Base-by-base conservation (phyloP, 2,329 filamentous ascomycete genomes). In the Phialemoniopsis sp. region DNA sequence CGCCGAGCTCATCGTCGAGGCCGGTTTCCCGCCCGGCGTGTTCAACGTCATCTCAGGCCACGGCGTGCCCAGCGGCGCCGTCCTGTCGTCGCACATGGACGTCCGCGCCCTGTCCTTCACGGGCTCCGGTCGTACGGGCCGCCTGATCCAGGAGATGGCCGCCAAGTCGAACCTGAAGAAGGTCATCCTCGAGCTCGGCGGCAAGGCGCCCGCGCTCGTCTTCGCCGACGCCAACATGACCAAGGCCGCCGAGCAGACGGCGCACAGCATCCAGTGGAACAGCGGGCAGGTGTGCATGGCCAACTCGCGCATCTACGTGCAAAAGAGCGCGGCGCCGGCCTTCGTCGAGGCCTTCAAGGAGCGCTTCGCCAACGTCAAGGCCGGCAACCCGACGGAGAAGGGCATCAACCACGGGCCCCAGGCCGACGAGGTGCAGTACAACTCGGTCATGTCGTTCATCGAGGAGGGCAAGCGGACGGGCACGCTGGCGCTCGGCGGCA, bases 21-120 rank as follows among this genome's bases (percentile, higher is more conserved):
- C 81, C 29, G 82, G 82, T 1, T 86, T 86, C 56, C 82, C 82
- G 10, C 73, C 81, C 3, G 82, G 82, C 37, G 82, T 87, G 13
- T 63, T 86, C 48, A 86, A 86, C 57, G 70, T 87, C 40, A 49
- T 86, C 36, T 83, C 82, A 42, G 82, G 82, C 4, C 70, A 79
- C 47, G 82, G 82, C 36, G 26, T 32, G 36, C 42, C 45, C 28
- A 46, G 42, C 18, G 51, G 51, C 21, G 43, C 46, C 16, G 29
- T 41, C 4, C 42, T 53, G 13, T 26, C 51, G 8, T 35, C 43
- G 5, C 51, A 53, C 42, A 48, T 46, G 45, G 48, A 51, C 32
- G 62, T 82, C 46, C 76, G 80, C 64, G 80, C 80, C 65, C 65
- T 82, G 46, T 75, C 75, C 44, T 82, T 82, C 60, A 82, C 78